Conservation (phyloP, 495 filamentous ascomycete genomes). For the Aspergillus mulundensis region DNA sequence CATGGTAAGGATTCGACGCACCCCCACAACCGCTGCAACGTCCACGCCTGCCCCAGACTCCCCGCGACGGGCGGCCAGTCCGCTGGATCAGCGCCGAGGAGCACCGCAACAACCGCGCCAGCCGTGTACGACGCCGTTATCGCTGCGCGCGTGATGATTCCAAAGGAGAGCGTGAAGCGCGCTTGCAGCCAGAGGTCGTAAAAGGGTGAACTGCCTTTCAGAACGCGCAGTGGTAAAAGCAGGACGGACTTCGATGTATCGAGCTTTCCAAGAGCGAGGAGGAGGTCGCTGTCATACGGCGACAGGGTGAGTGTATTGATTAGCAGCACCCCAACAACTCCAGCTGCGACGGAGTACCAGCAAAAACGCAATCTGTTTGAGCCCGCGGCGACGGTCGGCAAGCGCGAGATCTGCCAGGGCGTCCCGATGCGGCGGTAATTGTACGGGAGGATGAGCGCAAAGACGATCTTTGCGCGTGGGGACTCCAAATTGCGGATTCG, state of each 20-base stretch:
- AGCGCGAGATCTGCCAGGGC: conserved; percentile 15
- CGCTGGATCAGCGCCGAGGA: conserved; percentile 1
- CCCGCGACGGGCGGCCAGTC: conserved; percentile 19
- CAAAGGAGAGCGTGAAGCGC: conserved; percentile 19
- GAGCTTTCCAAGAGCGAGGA: background rate
- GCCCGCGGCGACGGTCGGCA: conserved; percentile 1
- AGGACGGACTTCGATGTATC: background rate
- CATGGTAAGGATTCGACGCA: conserved; percentile 7
- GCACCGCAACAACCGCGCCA: conserved; percentile 1
- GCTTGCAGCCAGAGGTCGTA: background rate
- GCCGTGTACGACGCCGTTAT: conserved; percentile 14
- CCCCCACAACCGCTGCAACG: conserved; percentile 18
- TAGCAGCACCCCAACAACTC: background rate
- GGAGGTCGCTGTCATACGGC: background rate
- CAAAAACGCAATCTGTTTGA: conserved; percentile 8
- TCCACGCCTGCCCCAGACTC: conserved; percentile 11
- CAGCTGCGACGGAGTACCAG: background rate
- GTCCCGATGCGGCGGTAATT: conserved; percentile 26
- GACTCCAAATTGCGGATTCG: background rate
- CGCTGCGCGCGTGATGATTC: conserved; percentile 9
- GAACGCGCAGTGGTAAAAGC: background rate
- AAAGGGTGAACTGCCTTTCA: background rate
- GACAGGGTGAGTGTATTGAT: conserved; percentile 9
- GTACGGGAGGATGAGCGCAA: conserved; percentile 12
- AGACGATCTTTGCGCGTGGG: background rate